Evolutionary conservation across 164 flowering plant genomes (phyloP).

Genomic region (Vitis rupestris): DNA sequence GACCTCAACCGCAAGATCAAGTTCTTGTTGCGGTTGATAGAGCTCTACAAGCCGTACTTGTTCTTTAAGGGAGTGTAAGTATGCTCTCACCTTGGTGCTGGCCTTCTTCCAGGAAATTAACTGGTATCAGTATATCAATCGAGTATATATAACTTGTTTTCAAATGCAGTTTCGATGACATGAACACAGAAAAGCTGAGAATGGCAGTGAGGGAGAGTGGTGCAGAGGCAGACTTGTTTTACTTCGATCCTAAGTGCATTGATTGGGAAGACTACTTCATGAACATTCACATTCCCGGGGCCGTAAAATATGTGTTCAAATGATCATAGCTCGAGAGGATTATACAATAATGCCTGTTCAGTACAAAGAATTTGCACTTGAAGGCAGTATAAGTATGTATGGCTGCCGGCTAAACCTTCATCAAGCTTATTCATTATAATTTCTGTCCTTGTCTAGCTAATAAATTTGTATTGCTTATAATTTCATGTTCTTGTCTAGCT

Average conservation of each 20-base stretch:
- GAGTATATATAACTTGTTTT: not conserved
- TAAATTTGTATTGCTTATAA: no score
- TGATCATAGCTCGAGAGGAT: not conserved
- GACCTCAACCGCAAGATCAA: conserved; percentile 36
- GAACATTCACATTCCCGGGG: conserved; percentile 33
- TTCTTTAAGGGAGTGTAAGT: conserved; percentile 58
- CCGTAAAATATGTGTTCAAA: conserved; percentile 23
- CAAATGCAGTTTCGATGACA: conserved; percentile 31
- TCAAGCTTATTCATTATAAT: no score
- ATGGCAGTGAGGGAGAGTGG: conserved; percentile 11
- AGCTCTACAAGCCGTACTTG: conserved; percentile 55
- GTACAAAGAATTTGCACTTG: no score
- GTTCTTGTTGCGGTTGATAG: conserved; percentile 36
- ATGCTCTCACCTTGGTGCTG: no score
- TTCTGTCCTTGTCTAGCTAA: no score
- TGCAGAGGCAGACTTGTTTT: conserved; percentile 21
- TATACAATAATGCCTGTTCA: no score
- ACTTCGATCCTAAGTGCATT: conserved; percentile 27
- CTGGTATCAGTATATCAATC: not conserved
- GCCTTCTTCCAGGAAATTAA: not conserved
- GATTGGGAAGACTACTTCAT: conserved; percentile 33
- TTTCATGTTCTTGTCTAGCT: no score
- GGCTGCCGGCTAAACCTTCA: no score
- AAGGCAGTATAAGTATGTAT: no score
- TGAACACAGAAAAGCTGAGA: conserved; percentile 27